Evolutionary conservation across 495 filamentous ascomycete genomes (phyloP), one percentile per base, ranked within the genome.

Genomic region (Sporormia fimetaria): DNA sequence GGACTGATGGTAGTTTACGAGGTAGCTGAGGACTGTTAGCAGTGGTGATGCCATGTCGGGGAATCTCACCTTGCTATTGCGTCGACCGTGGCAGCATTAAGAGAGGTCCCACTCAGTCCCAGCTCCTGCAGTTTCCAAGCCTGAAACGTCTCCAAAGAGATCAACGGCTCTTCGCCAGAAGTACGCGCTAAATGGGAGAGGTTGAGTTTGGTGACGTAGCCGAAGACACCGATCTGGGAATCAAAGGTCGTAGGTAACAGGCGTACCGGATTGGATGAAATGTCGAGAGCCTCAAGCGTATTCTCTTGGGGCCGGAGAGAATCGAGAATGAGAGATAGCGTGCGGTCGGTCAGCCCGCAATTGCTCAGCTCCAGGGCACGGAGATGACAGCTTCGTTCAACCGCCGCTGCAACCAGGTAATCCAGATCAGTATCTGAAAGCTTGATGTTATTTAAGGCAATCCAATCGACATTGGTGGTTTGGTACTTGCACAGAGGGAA

Each of bases 391-490:
- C 57, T 65, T 40, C 64, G 67, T 47, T 73, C 73, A 15, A 73
- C 77, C 17, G 77, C 76, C 8, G 78, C 77, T 52, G 78, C 74
- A 30, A 81, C 77, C 16, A 75, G 57, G 54, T 75, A 78, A 37
- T 87, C 81, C 29, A 92, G 61, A 60, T 92, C 86, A 1, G 74
- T 74, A 32, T 90, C 81, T 24, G 78, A 80, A n/a, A 92, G 68
- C 48, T 80, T 71, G 54, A 93, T 94, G 9, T 83, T 84, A 40
- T 76, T 85, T 38, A 96, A 60, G 31, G 73, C 73, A 31, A 96
- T 74, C 74, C 78, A 94, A 59, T 78, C 83, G 39, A 80, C 78
- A 57, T 75, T 83, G 6, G 78, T 94, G 54, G 74, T 67, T 56
- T 79, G 74, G 47, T 68, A 75, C 36, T 70, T 75, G 61, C 78